phyloP scores from a whole-genome alignment of 441 rosid species.

The Corymbia calophylla region DNA sequence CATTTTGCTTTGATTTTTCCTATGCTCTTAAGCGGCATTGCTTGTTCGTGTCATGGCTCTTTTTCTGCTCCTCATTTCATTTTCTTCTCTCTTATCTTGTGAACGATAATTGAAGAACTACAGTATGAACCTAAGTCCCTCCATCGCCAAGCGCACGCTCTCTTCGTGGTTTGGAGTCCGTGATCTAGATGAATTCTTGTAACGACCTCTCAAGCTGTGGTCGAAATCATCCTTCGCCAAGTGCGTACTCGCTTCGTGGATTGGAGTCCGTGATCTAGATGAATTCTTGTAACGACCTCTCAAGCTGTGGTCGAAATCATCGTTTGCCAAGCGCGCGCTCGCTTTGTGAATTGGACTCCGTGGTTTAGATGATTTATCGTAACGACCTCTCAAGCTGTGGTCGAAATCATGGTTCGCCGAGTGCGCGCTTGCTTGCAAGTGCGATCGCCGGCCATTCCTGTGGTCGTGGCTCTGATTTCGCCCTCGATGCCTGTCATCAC shows the following conservation, averaged over 20 bases:
- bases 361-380: conserved; percentile 23
- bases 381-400: conserved; percentile 42
- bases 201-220: not conserved
- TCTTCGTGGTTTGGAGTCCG: too few species aligned
- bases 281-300: conserved; percentile 28
- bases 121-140: too few species aligned
- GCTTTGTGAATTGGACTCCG: conserved; percentile 21
- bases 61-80: too few species aligned
- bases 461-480: not conserved
- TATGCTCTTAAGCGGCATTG: too few species aligned
- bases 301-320: conserved; percentile 1
- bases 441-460: conserved; percentile 13
- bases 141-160: too few species aligned
- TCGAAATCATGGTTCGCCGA: conserved; percentile 21
- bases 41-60: too few species aligned
- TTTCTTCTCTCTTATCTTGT: too few species aligned
- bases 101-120: too few species aligned
- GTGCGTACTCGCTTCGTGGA: not conserved
- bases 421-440: conserved; percentile 10
- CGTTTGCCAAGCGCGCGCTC: too few species aligned
- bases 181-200: too few species aligned
- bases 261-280: conserved; percentile 7
- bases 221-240: not conserved
- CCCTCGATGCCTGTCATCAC: conserved; percentile 1
- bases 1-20: too few species aligned